Conservation (phyloP, 345 rosid genomes). For the Kernera saxatilis region DNA sequence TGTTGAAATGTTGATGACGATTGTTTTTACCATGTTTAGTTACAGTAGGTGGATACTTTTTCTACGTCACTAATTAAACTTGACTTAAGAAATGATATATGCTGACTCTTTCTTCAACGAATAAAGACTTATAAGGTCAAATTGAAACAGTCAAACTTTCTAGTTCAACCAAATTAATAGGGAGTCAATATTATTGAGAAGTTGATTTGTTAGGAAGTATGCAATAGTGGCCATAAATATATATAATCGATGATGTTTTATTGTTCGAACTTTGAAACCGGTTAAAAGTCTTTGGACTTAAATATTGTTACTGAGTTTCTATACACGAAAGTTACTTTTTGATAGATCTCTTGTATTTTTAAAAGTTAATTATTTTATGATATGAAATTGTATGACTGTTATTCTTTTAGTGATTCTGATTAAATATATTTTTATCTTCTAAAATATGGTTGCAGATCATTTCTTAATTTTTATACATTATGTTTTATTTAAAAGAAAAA, state of each 20-base stretch:
- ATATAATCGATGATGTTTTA: too few species aligned
- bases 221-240: too few species aligned
- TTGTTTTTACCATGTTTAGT: background rate
- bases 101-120: background rate
- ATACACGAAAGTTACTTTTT: too few species aligned
- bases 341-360: too few species aligned
- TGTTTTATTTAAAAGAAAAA: too few species aligned
- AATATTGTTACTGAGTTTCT: too few species aligned
- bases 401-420: background rate
- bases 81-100: background rate
- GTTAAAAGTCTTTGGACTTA: too few species aligned
- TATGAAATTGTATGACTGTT: background rate
- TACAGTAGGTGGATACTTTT: background rate
- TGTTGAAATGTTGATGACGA: background rate
- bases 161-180: background rate
- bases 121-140: background rate
- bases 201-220: too few species aligned
- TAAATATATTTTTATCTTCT: background rate
- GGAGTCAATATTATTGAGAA: background rate
- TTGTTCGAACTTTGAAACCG: too few species aligned
- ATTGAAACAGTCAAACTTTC: background rate
- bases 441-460: background rate
- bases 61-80: background rate
- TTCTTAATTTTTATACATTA: background rate
- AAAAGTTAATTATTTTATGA: too few species aligned